A percentile compares a stretch with the other conserved stretches of the same genome.
These are phyloP conservation scores for Candida sp. DNA, from an alignment of 1,139 yeast species.

Conservation along the genomic window DNA sequence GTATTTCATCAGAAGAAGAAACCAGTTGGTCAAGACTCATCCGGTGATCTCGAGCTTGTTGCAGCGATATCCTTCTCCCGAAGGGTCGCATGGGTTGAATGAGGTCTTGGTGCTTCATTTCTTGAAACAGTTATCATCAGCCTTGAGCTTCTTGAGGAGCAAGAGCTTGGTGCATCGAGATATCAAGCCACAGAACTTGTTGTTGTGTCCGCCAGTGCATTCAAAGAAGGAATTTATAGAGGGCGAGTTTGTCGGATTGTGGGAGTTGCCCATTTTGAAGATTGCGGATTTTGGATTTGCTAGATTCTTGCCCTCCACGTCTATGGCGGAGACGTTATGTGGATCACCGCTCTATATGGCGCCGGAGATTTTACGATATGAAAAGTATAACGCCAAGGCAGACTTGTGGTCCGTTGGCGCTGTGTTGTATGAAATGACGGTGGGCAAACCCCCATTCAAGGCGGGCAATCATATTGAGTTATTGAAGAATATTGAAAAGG, in stretches of 20 bases:
- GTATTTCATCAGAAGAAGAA: slow-evolving; percentile 78
- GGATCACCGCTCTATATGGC: slow-evolving; percentile 99
- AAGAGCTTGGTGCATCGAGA: slow-evolving; percentile 92
- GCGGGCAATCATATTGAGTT: slow-evolving; percentile 94
- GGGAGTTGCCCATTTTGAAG: slow-evolving; percentile 89
- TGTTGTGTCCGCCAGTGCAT: slow-evolving; percentile 76
- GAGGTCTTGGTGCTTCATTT: slow-evolving; percentile 82
- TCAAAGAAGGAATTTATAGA: slow-evolving; percentile 61
- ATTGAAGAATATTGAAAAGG: slow-evolving; percentile 79
- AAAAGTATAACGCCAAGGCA: slow-evolving; percentile 96
- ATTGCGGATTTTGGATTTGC: slow-evolving; percentile 99
- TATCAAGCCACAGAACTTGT: slow-evolving; percentile 90
- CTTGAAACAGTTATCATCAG: slow-evolving; percentile 84
- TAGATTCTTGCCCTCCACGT: slow-evolving; percentile 86
- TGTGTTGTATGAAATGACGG: slow-evolving; percentile 92
- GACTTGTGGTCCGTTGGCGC: slow-evolving; percentile 99
- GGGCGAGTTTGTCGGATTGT: slow-evolving; percentile 70
- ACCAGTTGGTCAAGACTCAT: slow-evolving; percentile 72
- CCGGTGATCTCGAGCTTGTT: slow-evolving; percentile 81
- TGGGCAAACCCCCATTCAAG: slow-evolving; percentile 93
- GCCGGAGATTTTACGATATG: slow-evolving; percentile 93
- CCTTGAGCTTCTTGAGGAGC: slow-evolving; percentile 78
- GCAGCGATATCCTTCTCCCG: slow-evolving; percentile 84
- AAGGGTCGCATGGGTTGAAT: slow-evolving; percentile 80
- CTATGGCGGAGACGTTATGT: slow-evolving; percentile 96